phyloP scores from a whole-genome alignment of 495 filamentous ascomycete species.

The Penicillium lividum region DNA sequence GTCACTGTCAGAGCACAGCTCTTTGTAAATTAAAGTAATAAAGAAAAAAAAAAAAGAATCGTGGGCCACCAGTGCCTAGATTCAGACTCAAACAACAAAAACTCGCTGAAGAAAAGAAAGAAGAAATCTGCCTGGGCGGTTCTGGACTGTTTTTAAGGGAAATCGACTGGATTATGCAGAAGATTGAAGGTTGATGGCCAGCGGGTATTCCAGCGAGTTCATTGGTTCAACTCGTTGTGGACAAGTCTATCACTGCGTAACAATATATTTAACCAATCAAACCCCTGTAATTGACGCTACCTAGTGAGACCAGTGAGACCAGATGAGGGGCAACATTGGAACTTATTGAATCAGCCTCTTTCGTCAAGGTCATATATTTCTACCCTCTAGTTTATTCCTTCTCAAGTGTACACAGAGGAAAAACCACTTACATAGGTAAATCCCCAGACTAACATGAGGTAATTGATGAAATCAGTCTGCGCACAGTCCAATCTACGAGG shows the following conservation, averaged over 20 bases:
- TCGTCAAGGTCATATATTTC: too few relatives aligned
- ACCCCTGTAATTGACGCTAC: slow-evolving; percentile 14
- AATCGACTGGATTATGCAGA: slow-evolving; percentile 20
- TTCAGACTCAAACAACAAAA: slow-evolving; percentile 62
- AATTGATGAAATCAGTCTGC: background rate
- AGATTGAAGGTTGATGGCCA: slow-evolving; percentile 3
- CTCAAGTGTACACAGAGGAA: too few relatives aligned
- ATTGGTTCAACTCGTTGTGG: slow-evolving; percentile 21
- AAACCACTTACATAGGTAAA: background rate
- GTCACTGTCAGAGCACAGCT: slow-evolving; percentile 50
- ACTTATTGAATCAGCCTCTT: slow-evolving; percentile 9
- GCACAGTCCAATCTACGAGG: slow-evolving; percentile 2
- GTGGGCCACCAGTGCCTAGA: slow-evolving; percentile 49
- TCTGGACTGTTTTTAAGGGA: slow-evolving; percentile 36
- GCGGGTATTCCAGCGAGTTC: slow-evolving; percentile 26
- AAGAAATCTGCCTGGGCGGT: slow-evolving; percentile 40
- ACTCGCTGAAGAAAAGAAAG: slow-evolving; percentile 73
- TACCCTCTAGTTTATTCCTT: too few relatives aligned
- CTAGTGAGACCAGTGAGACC: background rate
- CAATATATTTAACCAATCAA: slow-evolving; percentile 12
- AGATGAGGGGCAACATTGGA: background rate
- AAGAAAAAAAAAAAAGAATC: slow-evolving; percentile 41
- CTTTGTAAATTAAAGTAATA: slow-evolving; percentile 36
- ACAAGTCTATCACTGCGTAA: slow-evolving; percentile 1
- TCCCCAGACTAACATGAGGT: background rate